Base-by-base conservation (phyloP, 2,329 filamentous ascomycete species). In the Colletotrichum sp. region DNA sequence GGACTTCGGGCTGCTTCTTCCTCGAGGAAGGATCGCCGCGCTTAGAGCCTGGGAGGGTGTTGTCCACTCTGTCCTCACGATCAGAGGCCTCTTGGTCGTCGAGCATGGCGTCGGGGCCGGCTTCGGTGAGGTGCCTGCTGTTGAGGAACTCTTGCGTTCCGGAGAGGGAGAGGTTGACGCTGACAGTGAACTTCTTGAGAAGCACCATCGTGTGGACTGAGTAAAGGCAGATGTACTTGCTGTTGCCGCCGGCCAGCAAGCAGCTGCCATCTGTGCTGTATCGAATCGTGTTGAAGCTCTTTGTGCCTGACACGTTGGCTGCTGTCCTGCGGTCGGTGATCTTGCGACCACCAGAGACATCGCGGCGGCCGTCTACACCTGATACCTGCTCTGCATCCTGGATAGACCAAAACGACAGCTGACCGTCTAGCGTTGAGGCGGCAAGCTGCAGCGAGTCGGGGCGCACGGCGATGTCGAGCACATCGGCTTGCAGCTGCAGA, bases 141-240 rank as follows among this genome's bases (percentile, higher is more conserved):
- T 98, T 98, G 78, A 99, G 90, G 84, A 98, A 98, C 83, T 99
- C 97, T 82, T 98, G 96, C 1, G 97, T 99, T 62, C 97, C 97
- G 24, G 98, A 96, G 4, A 99, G 88, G 3, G 96, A 98, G n/a
- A 98, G 88, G 84, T 99, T 99, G 81, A 98, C 92, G 79, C 95
- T 98, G 80, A 98, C 96, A 3, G 96, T 98, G 82, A 94, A 99
- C 83, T 98, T 98, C 84, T 97, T 98, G 71, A 98, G 88, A 13
- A 99, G 87, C 1, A 97, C 95, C 83, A 97, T 96, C 1, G 96
- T 98, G 73, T 93, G 93, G 36, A 98, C 95, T n/a, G 97, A 96
- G 85, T 99, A 99, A 73, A 99, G 85, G 83, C 97, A 98, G 68
- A 99, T 98, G 84, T 98, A 98, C 87, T 99, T 99, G 92, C 96